Evolutionary conservation across 371 early-diverging fungal species (phyloP).

Genomic region (Nematocida homosporus): DNA sequence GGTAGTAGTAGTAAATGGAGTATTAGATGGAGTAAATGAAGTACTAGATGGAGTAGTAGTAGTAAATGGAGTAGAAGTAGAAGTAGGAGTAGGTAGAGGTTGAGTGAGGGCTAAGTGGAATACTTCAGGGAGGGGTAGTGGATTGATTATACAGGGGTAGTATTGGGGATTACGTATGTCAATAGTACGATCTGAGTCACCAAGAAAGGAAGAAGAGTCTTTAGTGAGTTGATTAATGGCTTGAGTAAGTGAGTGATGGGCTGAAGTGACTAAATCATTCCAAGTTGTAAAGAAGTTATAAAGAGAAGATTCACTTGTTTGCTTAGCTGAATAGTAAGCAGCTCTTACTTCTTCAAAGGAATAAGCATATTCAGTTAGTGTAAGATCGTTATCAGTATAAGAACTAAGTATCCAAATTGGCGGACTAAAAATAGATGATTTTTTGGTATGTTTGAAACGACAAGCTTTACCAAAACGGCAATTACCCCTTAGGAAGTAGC

Average conservation of each 20-base stretch:
- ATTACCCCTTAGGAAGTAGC: conserved; percentile 50
- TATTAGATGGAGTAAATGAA: not conserved
- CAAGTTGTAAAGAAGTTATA: conserved; percentile 29
- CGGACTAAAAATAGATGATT: conserved; percentile 54
- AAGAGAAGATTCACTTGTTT: conserved; percentile 45
- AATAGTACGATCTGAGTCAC: not conserved
- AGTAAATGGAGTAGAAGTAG: not conserved
- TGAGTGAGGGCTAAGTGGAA: no score
- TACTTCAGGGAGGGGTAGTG: not conserved
- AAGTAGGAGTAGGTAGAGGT: no score
- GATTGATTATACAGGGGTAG: not conserved
- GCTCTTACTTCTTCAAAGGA: not conserved
- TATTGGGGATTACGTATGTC: conserved; percentile 4
- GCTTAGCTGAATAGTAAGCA: conserved; percentile 20
- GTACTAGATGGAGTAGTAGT: not conserved
- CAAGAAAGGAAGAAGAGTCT: not conserved
- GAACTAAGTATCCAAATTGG: conserved; percentile 56
- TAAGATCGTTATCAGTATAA: conserved; percentile 17
- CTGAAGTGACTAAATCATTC: not conserved
- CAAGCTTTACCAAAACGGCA: conserved; percentile 59
- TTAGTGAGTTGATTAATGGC: not conserved
- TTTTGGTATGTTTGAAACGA: conserved; percentile 44
- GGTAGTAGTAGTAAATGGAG: no score
- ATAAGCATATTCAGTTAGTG: not conserved
- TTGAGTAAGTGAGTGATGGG: not conserved